phyloP scores from a whole-genome alignment of 2,329 filamentous ascomycete species.

The Polytolypa hystricis region DNA sequence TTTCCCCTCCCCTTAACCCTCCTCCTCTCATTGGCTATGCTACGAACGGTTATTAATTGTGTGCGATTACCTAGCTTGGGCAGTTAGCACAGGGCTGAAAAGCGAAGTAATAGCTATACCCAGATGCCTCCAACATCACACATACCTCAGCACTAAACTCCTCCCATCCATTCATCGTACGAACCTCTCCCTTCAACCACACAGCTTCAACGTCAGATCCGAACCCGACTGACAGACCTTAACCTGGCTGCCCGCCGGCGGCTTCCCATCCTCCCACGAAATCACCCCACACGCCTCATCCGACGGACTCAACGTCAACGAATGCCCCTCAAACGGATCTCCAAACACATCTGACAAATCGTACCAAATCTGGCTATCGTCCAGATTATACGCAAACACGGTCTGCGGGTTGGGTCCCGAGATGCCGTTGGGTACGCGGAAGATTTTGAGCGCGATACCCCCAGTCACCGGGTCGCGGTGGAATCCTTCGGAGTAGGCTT shows the following conservation, averaged over 20 bases:
- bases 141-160: too few relatives aligned
- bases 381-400: slow-evolving; percentile 32
- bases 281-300: slow-evolving; percentile 18
- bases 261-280: slow-evolving; percentile 23
- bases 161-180: too few relatives aligned
- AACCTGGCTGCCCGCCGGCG: slow-evolving; percentile 22
- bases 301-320: slow-evolving; percentile 17
- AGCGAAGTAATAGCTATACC: too few relatives aligned
- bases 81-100: too few relatives aligned
- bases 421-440: slow-evolving; percentile 24
- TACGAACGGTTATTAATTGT: too few relatives aligned
- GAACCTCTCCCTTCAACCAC: too few relatives aligned
- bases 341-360: slow-evolving; percentile 35
- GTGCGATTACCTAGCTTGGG: too few relatives aligned
- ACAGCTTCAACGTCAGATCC: slow-evolving; percentile 22
- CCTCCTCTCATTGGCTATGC: too few relatives aligned
- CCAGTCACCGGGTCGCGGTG: slow-evolving; percentile 26
- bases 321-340: slow-evolving; percentile 26
- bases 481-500: slow-evolving; percentile 25
- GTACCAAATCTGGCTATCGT: slow-evolving; percentile 28
- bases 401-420: slow-evolving; percentile 28
- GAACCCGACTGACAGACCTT: slow-evolving; percentile 18
- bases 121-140: too few relatives aligned
- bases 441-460: slow-evolving; percentile 35
- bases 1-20: too few relatives aligned